Percentiles rank a stretch among this genome's conserved stretches.
Conservation (phyloP, 805 yeast species). For the Sugiyamaella floridensis region DNA sequence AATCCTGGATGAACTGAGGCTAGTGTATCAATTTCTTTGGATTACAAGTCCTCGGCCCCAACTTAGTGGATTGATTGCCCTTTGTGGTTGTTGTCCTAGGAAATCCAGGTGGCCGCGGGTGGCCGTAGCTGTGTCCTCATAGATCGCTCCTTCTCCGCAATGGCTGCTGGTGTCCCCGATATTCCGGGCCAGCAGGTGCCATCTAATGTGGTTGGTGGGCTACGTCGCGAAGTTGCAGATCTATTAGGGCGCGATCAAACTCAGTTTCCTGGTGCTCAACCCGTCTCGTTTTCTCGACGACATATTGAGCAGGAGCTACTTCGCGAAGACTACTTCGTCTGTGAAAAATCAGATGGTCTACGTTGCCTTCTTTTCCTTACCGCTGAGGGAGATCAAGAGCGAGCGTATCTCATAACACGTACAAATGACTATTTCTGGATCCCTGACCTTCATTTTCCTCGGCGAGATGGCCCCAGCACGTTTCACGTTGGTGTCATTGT, state of each 20-base stretch:
- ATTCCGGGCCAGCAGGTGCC: conserved; percentile 83
- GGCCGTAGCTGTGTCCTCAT: too few relatives aligned
- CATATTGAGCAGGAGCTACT: conserved; percentile 60
- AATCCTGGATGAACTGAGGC: not conserved
- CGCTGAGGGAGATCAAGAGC: conserved; percentile 68
- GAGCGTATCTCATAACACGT: conserved; percentile 81
- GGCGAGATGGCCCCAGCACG: conserved; percentile 39
- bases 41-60: not conserved
- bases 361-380: conserved; percentile 64
- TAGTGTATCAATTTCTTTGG: not conserved
- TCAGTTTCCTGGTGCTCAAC: conserved; percentile 88
- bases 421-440: conserved; percentile 80
- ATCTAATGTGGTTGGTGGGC: conserved; percentile 58
- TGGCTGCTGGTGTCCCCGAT: conserved; percentile 47
- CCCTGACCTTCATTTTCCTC: conserved; percentile 75
- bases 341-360: conserved; percentile 93
- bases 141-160: not conserved
- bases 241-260: conserved; percentile 50
- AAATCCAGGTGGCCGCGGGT: not conserved
- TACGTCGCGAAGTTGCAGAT: conserved; percentile 61
- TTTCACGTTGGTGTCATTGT: conserved; percentile 83
- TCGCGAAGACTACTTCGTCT: conserved; percentile 78
- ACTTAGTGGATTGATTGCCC: not conserved
- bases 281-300: conserved; percentile 75
- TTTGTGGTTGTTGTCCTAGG: not conserved